A percentile compares a stretch with the other conserved stretches of the same genome.
Conservation (phyloP, 352 stramenopile species). For the Pythium sukuiense region DNA sequence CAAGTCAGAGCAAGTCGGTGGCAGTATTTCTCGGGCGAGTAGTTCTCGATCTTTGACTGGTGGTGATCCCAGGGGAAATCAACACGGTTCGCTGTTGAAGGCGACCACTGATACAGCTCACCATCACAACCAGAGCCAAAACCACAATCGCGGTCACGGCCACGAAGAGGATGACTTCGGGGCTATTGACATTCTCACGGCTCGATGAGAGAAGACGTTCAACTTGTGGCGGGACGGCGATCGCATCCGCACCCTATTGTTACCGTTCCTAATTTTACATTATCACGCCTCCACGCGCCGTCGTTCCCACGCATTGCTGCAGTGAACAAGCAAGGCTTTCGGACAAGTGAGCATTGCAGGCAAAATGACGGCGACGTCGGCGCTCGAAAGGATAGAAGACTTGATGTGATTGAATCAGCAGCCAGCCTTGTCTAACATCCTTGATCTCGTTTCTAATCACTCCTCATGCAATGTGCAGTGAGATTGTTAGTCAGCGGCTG, state of each 20-base stretch:
- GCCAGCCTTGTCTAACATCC: not conserved
- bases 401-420: slow-evolving; percentile 41
- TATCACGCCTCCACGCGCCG: not conserved
- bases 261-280: not conserved
- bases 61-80: not conserved
- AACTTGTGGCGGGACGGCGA: not conserved
- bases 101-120: slow-evolving; percentile 1
- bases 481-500: not conserved
- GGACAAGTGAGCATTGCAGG: too few species aligned
- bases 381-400: slow-evolving; percentile 48
- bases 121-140: not conserved
- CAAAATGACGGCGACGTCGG: slow-evolving; percentile 40
- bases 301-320: not conserved
- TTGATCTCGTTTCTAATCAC: not conserved
- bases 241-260: not conserved
- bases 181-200: slow-evolving; percentile 24
- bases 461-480: not conserved
- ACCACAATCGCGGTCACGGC: not conserved
- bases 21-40: not conserved
- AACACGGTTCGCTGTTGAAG: not conserved
- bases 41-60: slow-evolving; percentile 1
- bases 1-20: slow-evolving; percentile 16
- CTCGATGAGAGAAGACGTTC: not conserved
- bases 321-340: not conserved
- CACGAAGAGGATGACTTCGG: slow-evolving; percentile 34